phyloP scores from a whole-genome alignment of 2,329 filamentous ascomycete species.

The Lomentospora prolificans region DNA sequence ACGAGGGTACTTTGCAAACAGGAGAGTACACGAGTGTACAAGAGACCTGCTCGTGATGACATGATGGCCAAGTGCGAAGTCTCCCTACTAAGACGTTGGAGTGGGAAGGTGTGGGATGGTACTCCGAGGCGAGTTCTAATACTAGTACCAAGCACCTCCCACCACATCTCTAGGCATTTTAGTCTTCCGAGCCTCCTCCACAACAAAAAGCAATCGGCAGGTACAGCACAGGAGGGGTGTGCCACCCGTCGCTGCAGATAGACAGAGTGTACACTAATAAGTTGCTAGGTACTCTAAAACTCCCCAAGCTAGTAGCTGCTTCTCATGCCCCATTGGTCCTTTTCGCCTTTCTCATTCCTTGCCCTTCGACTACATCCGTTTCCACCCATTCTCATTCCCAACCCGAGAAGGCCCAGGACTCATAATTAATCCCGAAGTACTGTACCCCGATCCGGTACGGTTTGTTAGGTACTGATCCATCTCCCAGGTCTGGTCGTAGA shows the following conservation, averaged over 20 bases:
- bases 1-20: too few species aligned
- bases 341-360: too few species aligned
- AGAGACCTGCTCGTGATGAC: too few species aligned
- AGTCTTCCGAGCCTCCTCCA: not conserved
- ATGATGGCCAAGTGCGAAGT: too few species aligned
- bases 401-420: not conserved
- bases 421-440: not conserved
- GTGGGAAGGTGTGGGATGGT: too few species aligned
- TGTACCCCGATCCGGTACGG: not conserved
- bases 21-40: too few species aligned
- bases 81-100: too few species aligned
- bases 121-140: too few species aligned
- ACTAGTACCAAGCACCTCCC: not conserved
- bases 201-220: conserved; percentile 7
- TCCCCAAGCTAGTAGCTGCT: too few species aligned
- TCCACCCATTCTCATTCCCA: not conserved
- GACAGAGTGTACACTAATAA: not conserved
- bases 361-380: too few species aligned
- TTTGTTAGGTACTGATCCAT: not conserved
- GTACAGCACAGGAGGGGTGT: not conserved
- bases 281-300: too few species aligned
- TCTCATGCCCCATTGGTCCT: not conserved
- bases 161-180: not conserved
- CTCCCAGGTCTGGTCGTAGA: not conserved
- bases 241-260: not conserved